phyloP scores from a whole-genome alignment of 129 eudicot genomes.

The Escallonia herrerae region DNA sequence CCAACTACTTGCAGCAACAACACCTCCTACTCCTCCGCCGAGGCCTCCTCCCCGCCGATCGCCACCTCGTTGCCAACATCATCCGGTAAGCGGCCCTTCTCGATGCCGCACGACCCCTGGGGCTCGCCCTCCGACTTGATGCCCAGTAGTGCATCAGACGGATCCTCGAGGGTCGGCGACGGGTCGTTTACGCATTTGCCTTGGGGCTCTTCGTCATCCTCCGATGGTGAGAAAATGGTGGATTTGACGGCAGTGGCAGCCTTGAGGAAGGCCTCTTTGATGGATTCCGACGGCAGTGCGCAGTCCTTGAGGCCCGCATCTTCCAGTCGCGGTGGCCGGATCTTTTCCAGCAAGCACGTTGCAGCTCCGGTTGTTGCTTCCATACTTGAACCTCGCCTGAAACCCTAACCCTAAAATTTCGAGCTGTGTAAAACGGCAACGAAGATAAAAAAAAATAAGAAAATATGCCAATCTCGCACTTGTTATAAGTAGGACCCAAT shows the following conservation, averaged over 20 bases:
- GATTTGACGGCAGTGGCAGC: constrained; percentile 78
- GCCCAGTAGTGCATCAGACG: constrained; percentile 44
- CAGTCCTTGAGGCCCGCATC: constrained; percentile 97
- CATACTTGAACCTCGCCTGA: constrained; percentile 20
- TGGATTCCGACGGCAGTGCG: constrained; percentile 74
- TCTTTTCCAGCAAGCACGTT: constrained; percentile 32
- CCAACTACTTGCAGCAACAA: too few relatives aligned
- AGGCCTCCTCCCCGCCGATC: constrained; percentile 26
- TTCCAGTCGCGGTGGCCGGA: constrained; percentile 66
- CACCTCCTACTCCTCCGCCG: constrained; percentile 29
- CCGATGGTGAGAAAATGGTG: constrained; percentile 27
- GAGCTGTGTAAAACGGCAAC: too few relatives aligned
- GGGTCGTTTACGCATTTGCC: constrained; percentile 57
- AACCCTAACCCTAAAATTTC: too few relatives aligned
- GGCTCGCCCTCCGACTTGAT: constrained; percentile 23
- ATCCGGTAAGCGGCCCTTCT: constrained; percentile 41
- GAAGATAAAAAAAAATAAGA: too few relatives aligned
- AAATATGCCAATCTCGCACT: too few relatives aligned
- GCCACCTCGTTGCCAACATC: constrained; percentile 40
- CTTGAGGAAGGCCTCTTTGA: constrained; percentile 75
- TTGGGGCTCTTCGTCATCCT: constrained; percentile 26
- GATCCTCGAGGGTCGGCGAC: constrained; percentile 24
- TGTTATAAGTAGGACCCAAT: too few relatives aligned
- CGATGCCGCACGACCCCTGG: constrained; percentile 37
- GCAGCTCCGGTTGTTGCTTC: constrained; percentile 34